A percentile compares a stretch with the other conserved stretches of the same genome.
Conservation (phyloP, 306 rosid species). For the Dryas octopetala region DNA sequence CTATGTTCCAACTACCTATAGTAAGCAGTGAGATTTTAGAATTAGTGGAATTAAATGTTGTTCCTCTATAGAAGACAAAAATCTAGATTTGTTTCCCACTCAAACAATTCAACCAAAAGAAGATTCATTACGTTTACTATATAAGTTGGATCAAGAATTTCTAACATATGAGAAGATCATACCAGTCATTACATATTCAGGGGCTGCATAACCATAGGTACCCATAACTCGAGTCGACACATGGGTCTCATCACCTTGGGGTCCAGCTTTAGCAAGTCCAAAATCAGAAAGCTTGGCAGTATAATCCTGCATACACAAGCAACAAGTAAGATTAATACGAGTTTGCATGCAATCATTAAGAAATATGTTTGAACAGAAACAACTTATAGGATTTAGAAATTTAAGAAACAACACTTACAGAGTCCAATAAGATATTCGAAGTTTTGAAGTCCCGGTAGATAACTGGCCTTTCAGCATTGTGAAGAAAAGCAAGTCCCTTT, state of each 20-base stretch:
- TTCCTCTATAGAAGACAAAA: slow-evolving; percentile 1
- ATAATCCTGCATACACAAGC: slow-evolving; percentile 64
- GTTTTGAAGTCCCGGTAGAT: slow-evolving; percentile 96
- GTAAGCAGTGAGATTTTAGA: background rate
- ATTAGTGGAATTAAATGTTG: slow-evolving; percentile 4
- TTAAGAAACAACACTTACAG: slow-evolving; percentile 46
- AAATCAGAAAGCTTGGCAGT: slow-evolving; percentile 97
- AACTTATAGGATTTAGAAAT: background rate
- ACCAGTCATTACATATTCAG: slow-evolving; percentile 99
- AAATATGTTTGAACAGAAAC: background rate
- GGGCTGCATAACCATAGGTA: slow-evolving; percentile 97
- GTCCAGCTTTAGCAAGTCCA: slow-evolving; percentile 98
- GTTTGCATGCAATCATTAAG: slow-evolving; percentile 8
- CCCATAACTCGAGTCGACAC: slow-evolving; percentile 99
- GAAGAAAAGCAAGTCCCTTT: slow-evolving; percentile 96
- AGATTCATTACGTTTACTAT: background rate
- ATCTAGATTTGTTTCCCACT: slow-evolving; percentile 1
- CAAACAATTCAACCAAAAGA: background rate
- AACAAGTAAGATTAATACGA: slow-evolving; percentile 17
- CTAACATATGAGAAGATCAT: slow-evolving; percentile 27
- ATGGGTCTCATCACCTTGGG: slow-evolving; percentile 97
- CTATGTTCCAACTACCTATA: background rate
- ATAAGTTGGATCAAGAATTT: slow-evolving; percentile 10
- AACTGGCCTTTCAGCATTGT: slow-evolving; percentile 93
- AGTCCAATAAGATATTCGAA: slow-evolving; percentile 90